phyloP scores from a whole-genome alignment of 2,329 filamentous ascomycete species.

The Colletotrichum sansevieriae region DNA sequence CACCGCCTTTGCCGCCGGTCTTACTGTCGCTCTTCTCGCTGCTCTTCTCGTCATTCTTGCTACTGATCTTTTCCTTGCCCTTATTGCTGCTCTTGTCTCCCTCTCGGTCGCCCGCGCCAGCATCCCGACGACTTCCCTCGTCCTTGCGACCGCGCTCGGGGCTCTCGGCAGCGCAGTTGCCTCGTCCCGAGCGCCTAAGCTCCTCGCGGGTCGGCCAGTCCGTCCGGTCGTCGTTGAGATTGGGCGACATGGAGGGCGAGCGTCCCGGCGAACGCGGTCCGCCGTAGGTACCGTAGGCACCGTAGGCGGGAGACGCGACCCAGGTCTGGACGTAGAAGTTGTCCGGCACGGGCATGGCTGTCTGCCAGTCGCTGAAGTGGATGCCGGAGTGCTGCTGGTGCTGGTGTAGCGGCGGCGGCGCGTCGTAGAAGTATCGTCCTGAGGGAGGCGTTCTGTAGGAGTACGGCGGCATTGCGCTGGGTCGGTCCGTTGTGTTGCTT shows the following conservation, averaged over 20 bases:
- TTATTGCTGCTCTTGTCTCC: background rate
- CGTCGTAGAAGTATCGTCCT: constrained; percentile 7
- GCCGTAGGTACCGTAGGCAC: background rate
- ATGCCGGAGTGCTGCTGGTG: background rate
- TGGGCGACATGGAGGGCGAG: constrained; percentile 8
- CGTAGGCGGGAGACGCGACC: background rate
- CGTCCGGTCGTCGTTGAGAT: constrained; percentile 1
- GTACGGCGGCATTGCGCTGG: constrained; percentile 11
- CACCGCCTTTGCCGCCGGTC: background rate
- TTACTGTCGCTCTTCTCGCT: no score
- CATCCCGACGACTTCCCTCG: background rate
- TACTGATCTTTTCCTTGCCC: no score
- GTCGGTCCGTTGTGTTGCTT: background rate
- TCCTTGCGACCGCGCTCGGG: background rate
- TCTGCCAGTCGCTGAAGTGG: constrained; percentile 2
- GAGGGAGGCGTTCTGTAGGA: constrained; percentile 9
- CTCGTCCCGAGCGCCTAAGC: background rate
- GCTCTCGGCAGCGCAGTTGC: background rate
- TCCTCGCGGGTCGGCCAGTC: background rate
- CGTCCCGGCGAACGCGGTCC: background rate
- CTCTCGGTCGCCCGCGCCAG: background rate
- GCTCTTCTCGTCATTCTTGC: no score
- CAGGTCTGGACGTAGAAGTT: constrained; percentile 10
- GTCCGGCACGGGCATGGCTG: constrained; percentile 4
- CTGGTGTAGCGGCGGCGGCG: background rate